Percentiles rank a stretch among this genome's conserved stretches.
phyloP scores from a whole-genome alignment of 2,329 filamentous ascomycete genomes.

The Davidsoniella eucalypti region DNA sequence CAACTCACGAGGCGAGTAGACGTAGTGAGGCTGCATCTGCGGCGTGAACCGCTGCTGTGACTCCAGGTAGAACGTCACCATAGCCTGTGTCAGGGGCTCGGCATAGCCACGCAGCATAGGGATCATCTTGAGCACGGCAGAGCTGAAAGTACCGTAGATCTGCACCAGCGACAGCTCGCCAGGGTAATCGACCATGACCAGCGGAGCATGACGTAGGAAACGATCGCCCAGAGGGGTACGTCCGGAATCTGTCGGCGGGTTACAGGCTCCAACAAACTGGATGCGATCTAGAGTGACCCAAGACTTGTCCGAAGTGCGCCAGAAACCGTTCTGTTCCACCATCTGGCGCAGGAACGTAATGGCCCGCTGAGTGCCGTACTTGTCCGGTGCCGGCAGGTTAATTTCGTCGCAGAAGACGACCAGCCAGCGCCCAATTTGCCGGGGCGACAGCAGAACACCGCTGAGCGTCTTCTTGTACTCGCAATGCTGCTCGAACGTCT shows the following conservation, averaged over 20 bases:
- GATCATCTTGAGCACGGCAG: conserved; percentile 88
- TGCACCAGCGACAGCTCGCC: conserved; percentile 87
- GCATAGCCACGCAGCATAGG: conserved; percentile 89
- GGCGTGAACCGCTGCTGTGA: conserved; percentile 91
- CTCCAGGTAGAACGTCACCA: conserved; percentile 92
- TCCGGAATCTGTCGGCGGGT: conserved; percentile 91
- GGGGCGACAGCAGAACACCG: conserved; percentile 86
- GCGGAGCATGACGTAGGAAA: conserved; percentile 91
- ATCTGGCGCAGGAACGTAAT: conserved; percentile 96
- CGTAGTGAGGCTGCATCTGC: conserved; percentile 94
- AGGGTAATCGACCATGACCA: conserved; percentile 99
- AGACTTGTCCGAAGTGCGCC: conserved; percentile 90
- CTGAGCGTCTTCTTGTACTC: conserved; percentile 98
- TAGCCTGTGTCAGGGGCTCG: conserved; percentile 84
- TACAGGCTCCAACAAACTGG: conserved; percentile 97
- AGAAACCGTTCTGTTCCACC: conserved; percentile 98
- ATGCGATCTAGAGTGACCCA: conserved; percentile 98
- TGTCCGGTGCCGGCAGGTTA: conserved; percentile 93
- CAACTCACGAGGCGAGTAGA: conserved; percentile 96
- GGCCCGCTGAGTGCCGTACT: conserved; percentile 90
- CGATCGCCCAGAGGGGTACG: conserved; percentile 85
- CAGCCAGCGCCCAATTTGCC: conserved; percentile 92
- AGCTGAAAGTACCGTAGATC: conserved; percentile 98
- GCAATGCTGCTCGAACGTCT: conserved; percentile 98
- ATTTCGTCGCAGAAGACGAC: conserved; percentile 99